Evolutionary conservation across 2,329 filamentous ascomycete species (phyloP), one percentile per base, ranked within the genome.

Genomic region (Byssothecium circinans): DNA sequence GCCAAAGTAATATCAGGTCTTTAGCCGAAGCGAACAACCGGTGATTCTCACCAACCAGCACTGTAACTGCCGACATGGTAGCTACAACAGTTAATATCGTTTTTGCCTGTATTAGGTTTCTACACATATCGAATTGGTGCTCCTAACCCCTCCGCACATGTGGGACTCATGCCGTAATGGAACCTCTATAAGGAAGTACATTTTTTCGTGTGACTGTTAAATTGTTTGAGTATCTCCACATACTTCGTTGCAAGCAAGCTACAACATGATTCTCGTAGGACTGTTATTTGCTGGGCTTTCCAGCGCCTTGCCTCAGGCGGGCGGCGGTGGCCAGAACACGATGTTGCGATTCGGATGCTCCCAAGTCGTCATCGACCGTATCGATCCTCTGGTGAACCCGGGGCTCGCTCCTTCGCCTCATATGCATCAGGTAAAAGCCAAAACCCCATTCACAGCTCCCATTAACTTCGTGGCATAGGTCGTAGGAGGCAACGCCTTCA

Each of bases 401-500:
- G 70, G 71, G 4, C 49, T 57, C 12, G 44, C 58, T 1, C 67
- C 60, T 1, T 68, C 67, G 0, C 66, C 67, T 0, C 70, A 73
- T 41, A 58, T 67, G 53, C 71, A 73, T 53, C 71, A 74, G 50
- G 62, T 73, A 23, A n/a, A 23, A 20, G 37, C 15, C 2, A 8
- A 12, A 33, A 3, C 8, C 3, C 3, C 1, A 20, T n/a, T 11
- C 2, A 22, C 8, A 18, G 19, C 14, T 25, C 4, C 17, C n/a
- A 20, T 27, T 45, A 40, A 42, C n/a, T 14, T 14, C 2, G n/a
- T 30, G 11, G 18, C 17, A 15, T 7, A 27, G 25, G 48, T 50
- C 17, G 43, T 47, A 4, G 48, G 48, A 17, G 48, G 48, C 53
- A 73, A 78, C 56, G 74, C 75, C 2, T 78, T 78, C 68, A 76